phyloP scores from a whole-genome alignment of 78 protist species.

The Anaeramoeba flamelloides region DNA sequence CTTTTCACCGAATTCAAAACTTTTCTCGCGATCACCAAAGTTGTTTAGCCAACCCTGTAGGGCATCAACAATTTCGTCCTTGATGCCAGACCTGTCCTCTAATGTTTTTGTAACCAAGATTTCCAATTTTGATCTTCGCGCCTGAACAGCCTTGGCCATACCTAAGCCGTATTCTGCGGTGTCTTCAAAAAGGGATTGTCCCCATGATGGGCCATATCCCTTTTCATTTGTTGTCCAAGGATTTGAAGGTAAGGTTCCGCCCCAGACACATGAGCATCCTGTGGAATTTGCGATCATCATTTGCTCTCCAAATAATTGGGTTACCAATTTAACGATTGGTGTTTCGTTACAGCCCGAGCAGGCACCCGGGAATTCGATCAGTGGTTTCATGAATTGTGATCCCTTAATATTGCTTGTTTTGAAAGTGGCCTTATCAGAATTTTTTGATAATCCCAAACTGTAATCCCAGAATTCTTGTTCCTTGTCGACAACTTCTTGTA shows the following conservation, averaged over 20 bases:
- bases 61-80: background rate
- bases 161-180: constrained; percentile 26
- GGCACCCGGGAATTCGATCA: too few relatives aligned
- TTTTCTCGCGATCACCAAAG: background rate
- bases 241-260: background rate
- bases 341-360: too few relatives aligned
- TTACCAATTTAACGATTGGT: constrained; percentile 1
- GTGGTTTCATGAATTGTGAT: too few relatives aligned
- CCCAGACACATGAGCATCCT: constrained; percentile 38
- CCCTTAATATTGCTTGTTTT: background rate
- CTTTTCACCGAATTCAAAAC: constrained; percentile 1
- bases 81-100: background rate
- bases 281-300: constrained; percentile 17
- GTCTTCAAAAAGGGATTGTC: constrained; percentile 27
- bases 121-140: constrained; percentile 4
- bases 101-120: background rate
- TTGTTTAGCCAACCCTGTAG: background rate
- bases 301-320: constrained; percentile 10
- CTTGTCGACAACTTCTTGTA: background rate
- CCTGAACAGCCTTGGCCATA: background rate
- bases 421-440: background rate
- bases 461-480: background rate
- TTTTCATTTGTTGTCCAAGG: constrained; percentile 4
- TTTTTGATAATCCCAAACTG: background rate
- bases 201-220: constrained; percentile 17